Evolutionary conservation across 2,329 filamentous ascomycete species (phyloP).

Genomic region (Ceratocystis alfenasii): DNA sequence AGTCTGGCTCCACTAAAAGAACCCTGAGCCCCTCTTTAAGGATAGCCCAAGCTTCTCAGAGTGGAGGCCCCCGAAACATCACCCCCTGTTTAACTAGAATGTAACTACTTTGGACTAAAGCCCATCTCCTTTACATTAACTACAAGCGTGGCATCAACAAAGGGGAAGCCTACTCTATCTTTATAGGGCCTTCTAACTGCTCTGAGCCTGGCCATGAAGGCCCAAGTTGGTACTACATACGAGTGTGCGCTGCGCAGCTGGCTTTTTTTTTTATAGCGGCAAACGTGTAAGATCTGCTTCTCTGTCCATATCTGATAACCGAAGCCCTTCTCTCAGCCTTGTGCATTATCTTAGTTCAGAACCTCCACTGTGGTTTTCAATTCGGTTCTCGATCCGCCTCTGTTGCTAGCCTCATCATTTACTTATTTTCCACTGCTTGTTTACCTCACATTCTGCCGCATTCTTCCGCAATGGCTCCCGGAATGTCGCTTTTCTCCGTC

Average conservation of each 20-base stretch:
- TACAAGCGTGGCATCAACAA: conserved; percentile 10
- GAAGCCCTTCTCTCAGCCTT: conserved; percentile 7
- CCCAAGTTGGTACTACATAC: not conserved
- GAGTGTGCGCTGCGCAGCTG: too few species aligned
- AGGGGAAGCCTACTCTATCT: not conserved
- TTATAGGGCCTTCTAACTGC: too few species aligned
- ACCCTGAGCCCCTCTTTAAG: not conserved
- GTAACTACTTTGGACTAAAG: not conserved
- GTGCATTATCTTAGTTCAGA: not conserved
- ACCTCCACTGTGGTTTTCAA: not conserved
- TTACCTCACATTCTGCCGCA: not conserved
- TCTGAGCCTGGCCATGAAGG: not conserved
- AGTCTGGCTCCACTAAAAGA: not conserved
- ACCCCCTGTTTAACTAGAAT: not conserved
- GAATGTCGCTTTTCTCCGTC: conserved; percentile 64
- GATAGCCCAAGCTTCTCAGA: not conserved
- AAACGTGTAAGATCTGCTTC: not conserved
- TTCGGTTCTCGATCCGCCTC: conserved; percentile 5
- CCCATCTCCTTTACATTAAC: not conserved
- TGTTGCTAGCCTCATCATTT: not conserved
- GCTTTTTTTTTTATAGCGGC: not conserved
- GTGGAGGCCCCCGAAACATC: not conserved
- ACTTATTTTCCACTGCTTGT: not conserved
- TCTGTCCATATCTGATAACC: conserved; percentile 11
- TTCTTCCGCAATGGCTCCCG: conserved; percentile 49